Conservation (phyloP, 768 basidiomycete genomes). For the Amanita rimosa region DNA sequence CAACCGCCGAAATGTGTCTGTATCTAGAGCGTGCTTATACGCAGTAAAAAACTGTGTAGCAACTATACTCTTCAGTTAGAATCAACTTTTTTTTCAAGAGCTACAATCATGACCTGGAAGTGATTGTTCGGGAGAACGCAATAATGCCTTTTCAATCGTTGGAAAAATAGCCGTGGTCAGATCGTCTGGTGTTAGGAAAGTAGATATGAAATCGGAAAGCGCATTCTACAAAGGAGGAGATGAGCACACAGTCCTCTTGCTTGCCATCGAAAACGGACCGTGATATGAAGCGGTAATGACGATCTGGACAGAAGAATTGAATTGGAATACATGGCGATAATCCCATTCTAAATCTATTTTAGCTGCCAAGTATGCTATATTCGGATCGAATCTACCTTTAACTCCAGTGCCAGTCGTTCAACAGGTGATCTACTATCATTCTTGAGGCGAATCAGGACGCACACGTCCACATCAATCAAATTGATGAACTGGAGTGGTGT, state of each 20-base stretch:
- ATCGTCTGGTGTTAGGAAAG: conserved; percentile 37
- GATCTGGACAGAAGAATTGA: conserved; percentile 60
- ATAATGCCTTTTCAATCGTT: conserved; percentile 65
- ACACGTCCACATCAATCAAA: conserved; percentile 57
- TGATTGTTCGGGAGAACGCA: conserved; percentile 74
- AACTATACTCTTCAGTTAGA: conserved; percentile 21
- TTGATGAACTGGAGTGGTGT: conserved; percentile 27
- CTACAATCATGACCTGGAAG: conserved; percentile 38
- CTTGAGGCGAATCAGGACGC: conserved; percentile 63
- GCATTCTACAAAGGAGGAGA: conserved; percentile 25
- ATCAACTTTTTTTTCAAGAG: not conserved
- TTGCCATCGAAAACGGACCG: conserved; percentile 26
- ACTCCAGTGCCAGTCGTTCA: conserved; percentile 29
- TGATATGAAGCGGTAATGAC: conserved; percentile 44
- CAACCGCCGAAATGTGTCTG: conserved; percentile 38
- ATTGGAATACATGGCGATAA: conserved; percentile 48
- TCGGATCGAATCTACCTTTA: conserved; percentile 27
- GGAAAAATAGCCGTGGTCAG: conserved; percentile 50
- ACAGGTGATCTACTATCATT: conserved; percentile 31
- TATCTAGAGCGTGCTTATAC: conserved; percentile 38
- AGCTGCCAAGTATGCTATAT: not conserved
- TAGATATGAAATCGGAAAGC: conserved; percentile 50
- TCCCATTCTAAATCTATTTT: conserved; percentile 30
- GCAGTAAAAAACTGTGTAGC: conserved; percentile 46
- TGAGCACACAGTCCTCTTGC: not conserved